Evolutionary conservation across 495 filamentous ascomycete genomes (phyloP).

Genomic region (Lepidopterella palustris): DNA sequence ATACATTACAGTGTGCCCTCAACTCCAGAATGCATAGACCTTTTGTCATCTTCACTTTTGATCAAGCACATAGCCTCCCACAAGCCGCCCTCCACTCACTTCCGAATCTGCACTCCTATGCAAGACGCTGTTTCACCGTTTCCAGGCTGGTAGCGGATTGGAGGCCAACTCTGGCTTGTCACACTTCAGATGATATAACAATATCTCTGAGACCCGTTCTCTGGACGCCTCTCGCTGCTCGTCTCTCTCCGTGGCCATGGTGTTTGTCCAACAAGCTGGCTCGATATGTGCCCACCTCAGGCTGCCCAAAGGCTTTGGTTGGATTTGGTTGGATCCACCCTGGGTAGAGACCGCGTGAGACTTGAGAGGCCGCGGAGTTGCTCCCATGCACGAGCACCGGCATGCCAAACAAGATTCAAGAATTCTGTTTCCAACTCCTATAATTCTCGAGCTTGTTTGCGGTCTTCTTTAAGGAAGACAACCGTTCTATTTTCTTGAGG

Average conservation of each 20-base stretch:
- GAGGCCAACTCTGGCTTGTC: not conserved
- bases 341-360: not conserved
- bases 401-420: too few relatives aligned
- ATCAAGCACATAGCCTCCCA: not conserved
- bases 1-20: too few relatives aligned
- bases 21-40: too few relatives aligned
- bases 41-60: not conserved
- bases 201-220: not conserved
- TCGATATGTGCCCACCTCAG: not conserved
- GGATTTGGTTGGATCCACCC: not conserved
- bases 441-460: too few relatives aligned
- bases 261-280: not conserved
- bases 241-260: not conserved
- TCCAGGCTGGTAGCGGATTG: not conserved
- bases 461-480: too few relatives aligned
- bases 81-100: not conserved
- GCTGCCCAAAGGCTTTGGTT: not conserved
- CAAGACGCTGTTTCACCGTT: not conserved
- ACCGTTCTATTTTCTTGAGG: too few relatives aligned
- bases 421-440: too few relatives aligned
- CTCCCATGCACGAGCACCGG: too few relatives aligned
- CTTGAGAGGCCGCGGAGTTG: too few relatives aligned
- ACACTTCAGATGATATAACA: not conserved
- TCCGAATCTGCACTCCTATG: slow-evolving; percentile 2
- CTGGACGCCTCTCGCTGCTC: not conserved